These are phyloP conservation scores for Phalaenopsis hybrid DNA, from an alignment of 116 monocot genomes.

Conservation along the genomic window DNA sequence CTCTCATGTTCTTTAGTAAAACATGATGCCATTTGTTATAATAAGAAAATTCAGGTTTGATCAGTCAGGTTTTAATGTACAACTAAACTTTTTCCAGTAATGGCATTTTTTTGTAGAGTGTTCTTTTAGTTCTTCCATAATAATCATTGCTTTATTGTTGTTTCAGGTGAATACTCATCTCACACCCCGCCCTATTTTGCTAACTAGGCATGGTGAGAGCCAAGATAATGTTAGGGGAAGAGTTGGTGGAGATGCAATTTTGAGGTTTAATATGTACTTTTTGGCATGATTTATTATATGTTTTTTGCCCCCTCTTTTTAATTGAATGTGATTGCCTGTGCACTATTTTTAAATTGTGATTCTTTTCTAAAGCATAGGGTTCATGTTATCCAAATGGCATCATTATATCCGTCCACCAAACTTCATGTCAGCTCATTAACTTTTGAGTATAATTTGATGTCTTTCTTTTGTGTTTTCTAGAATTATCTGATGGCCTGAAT, in stretches of 20 bases:
- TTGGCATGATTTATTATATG: background rate
- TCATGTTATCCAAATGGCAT: background rate
- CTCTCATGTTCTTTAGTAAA: no score
- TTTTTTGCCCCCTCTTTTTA: background rate
- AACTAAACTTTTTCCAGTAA: background rate
- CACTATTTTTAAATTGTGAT: background rate
- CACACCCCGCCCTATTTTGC: conserved; percentile 91
- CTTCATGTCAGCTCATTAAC: no score
- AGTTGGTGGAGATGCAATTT: conserved; percentile 85
- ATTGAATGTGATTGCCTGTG: background rate
- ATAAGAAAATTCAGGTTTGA: background rate
- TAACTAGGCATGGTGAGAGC: conserved; percentile 97
- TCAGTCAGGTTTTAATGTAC: background rate
- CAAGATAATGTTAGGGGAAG: conserved; percentile 96
- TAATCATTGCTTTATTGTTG: background rate
- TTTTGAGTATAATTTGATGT: background rate
- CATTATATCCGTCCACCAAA: no score
- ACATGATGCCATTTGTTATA: no score
- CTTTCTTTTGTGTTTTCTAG: background rate
- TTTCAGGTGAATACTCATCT: conserved; percentile 92
- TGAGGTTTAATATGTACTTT: conserved; percentile 42
- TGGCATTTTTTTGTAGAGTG: background rate
- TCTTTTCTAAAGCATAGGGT: background rate
- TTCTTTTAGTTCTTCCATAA: background rate
- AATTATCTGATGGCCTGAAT: background rate